A percentile compares a stretch with the other conserved stretches of the same genome.
Evolutionary conservation across 1,284 basidiomycete species (phyloP).

Genomic region (Tilletia horrida): DNA sequence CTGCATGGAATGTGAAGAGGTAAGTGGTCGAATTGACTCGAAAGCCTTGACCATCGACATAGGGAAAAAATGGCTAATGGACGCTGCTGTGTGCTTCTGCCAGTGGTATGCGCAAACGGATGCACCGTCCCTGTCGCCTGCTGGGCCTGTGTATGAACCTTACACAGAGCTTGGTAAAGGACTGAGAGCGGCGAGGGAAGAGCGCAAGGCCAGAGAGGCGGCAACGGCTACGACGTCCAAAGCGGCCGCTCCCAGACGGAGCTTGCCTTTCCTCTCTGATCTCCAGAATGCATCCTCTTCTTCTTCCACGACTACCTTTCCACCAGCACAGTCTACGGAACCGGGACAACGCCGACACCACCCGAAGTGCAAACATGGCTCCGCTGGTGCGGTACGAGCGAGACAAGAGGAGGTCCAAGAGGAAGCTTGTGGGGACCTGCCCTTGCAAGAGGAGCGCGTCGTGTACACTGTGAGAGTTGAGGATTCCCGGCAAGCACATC

Average conservation of each 20-base stretch:
- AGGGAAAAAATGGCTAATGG: background rate
- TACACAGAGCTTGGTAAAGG: background rate
- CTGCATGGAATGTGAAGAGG: slow-evolving; percentile 14
- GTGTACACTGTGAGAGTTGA: background rate
- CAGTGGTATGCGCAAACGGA: slow-evolving; percentile 5
- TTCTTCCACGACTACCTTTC: too few relatives aligned
- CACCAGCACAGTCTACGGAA: too few relatives aligned
- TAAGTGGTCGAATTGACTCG: background rate
- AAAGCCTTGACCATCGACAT: too few relatives aligned
- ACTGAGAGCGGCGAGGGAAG: slow-evolving; percentile 6
- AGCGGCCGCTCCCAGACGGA: too few relatives aligned
- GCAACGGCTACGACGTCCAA: background rate
- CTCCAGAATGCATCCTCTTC: too few relatives aligned
- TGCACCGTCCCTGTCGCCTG: background rate
- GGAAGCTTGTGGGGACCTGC: too few relatives aligned
- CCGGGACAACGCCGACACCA: too few relatives aligned
- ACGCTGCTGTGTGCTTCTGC: background rate
- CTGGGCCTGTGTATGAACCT: background rate
- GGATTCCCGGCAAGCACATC: background rate
- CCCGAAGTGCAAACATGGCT: too few relatives aligned
- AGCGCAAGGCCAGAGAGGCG: slow-evolving; percentile 1
- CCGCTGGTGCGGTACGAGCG: too few relatives aligned
- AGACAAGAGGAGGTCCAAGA: too few relatives aligned
- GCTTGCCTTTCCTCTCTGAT: too few relatives aligned
- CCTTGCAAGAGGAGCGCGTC: background rate